These are phyloP conservation scores for Batrachochytrium dendrobatidis DNA, from an alignment of 371 early-diverging fungal genomes.

Conservation along the genomic window DNA sequence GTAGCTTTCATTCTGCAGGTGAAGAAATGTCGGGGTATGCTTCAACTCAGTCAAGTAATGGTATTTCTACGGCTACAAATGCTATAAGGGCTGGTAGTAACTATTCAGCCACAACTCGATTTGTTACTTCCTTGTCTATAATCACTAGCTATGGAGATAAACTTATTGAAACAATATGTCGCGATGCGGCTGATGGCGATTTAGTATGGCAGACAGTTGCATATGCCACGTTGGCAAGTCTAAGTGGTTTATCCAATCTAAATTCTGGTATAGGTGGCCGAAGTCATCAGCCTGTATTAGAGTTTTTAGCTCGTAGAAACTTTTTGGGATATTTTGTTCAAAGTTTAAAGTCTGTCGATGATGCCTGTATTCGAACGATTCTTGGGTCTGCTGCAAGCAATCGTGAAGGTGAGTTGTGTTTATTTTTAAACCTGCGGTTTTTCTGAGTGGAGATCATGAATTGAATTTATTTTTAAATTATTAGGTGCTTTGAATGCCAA, in stretches of 20 bases:
- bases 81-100: too few relatives aligned
- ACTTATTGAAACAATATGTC: conserved; percentile 60
- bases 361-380: conserved; percentile 52
- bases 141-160: conserved; percentile 47
- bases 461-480: too few relatives aligned
- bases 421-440: too few relatives aligned
- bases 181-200: conserved; percentile 74
- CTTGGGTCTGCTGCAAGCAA: conserved; percentile 49
- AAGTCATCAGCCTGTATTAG: conserved; percentile 47
- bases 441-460: too few relatives aligned
- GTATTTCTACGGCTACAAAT: not conserved
- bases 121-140: conserved; percentile 11
- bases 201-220: conserved; percentile 82
- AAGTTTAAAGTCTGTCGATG: conserved; percentile 57
- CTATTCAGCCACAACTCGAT: not conserved
- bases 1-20: not conserved
- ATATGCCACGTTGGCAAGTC: conserved; percentile 63
- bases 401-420: too few relatives aligned
- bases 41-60: not conserved
- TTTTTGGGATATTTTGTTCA: conserved; percentile 58
- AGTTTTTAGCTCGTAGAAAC: conserved; percentile 59
- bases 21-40: conserved; percentile 3
- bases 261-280: conserved; percentile 16
- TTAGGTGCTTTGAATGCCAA: conserved; percentile 17
- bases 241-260: conserved; percentile 28